phyloP scores from a whole-genome alignment of 306 rosid genomes.

The Quercus rubra region DNA sequence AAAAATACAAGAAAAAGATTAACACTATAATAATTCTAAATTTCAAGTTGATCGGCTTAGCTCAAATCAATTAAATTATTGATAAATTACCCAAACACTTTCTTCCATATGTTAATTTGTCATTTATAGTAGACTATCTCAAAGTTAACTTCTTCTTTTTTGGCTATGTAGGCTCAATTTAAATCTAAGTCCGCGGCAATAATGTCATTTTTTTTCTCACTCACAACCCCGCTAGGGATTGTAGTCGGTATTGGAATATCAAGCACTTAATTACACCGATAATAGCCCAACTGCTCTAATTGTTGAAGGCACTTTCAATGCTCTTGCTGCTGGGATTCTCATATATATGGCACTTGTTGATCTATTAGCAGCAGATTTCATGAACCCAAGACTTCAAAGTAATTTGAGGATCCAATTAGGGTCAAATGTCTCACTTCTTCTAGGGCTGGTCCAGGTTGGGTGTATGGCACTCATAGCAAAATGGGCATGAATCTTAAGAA shows the following conservation, averaged over 20 bases:
- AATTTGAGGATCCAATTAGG: conserved; percentile 15
- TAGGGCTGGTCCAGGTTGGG: conserved; percentile 29
- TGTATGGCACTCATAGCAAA: conserved; percentile 39
- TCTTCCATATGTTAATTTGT: no score
- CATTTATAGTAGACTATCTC: no score
- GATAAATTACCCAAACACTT: no score
- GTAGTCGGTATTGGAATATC: conserved; percentile 54
- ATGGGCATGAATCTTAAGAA: conserved; percentile 29
- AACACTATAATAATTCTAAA: neutral
- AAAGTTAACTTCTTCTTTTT: no score
- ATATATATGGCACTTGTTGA: conserved; percentile 66
- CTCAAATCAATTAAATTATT: no score
- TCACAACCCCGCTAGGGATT: conserved; percentile 67
- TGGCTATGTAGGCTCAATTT: conserved; percentile 48
- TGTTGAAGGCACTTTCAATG: conserved; percentile 50
- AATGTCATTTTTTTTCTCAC: conserved; percentile 57
- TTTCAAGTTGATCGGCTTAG: neutral
- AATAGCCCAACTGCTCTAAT: conserved; percentile 48
- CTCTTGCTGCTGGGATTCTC: conserved; percentile 72
- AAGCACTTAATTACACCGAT: conserved; percentile 30
- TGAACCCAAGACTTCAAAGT: conserved; percentile 32
- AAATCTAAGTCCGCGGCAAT: conserved; percentile 36
- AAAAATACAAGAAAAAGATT: no score
- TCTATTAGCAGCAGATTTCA: conserved; percentile 43
- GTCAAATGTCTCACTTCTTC: conserved; percentile 22